Evolutionary conservation across 2,329 filamentous ascomycete species (phyloP).

Genomic region (Arthrobotrys pseudoclavata): DNA sequence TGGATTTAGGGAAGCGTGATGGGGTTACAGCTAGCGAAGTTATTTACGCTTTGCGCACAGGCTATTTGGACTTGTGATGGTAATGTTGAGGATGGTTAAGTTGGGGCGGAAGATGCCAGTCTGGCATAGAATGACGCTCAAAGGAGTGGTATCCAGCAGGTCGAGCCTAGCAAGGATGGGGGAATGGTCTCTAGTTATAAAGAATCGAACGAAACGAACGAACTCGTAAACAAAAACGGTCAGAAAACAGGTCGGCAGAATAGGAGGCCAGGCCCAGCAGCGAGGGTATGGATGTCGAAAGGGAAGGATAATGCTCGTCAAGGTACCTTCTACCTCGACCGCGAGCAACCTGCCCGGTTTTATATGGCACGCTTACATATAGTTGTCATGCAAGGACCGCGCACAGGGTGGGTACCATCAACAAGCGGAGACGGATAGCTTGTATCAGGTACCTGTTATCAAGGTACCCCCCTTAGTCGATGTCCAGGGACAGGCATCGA

Average conservation of each 20-base stretch:
- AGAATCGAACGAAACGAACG: neutral
- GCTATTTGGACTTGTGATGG: neutral
- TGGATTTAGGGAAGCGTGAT: neutral
- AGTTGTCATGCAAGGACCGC: constrained; percentile 31
- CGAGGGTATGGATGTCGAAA: constrained; percentile 37
- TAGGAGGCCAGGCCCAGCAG: constrained; percentile 24
- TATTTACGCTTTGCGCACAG: constrained; percentile 2
- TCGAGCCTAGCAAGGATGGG: constrained; percentile 15
- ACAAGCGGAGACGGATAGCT: constrained; percentile 31
- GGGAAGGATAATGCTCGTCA: constrained; percentile 28
- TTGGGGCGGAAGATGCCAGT: constrained; percentile 36
- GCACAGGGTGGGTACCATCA: constrained; percentile 24
- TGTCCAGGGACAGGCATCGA: constrained; percentile 10
- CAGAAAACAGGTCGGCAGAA: constrained; percentile 38
- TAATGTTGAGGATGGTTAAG: neutral
- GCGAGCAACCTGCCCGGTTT: constrained; percentile 42
- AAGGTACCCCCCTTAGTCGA: constrained; percentile 35
- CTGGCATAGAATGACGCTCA: constrained; percentile 34
- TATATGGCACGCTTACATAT: constrained; percentile 16
- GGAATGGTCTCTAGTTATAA: constrained; percentile 8
- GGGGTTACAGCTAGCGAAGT: constrained; percentile 2
- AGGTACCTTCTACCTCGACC: constrained; percentile 45
- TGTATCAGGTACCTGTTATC: constrained; percentile 56
- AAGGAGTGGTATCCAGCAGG: constrained; percentile 18
- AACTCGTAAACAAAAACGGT: constrained; percentile 42